A percentile compares a stretch with the other conserved stretches of the same genome.
Conservation (phyloP, 192 early-diverging fungal genomes). For the Backusella circina region DNA sequence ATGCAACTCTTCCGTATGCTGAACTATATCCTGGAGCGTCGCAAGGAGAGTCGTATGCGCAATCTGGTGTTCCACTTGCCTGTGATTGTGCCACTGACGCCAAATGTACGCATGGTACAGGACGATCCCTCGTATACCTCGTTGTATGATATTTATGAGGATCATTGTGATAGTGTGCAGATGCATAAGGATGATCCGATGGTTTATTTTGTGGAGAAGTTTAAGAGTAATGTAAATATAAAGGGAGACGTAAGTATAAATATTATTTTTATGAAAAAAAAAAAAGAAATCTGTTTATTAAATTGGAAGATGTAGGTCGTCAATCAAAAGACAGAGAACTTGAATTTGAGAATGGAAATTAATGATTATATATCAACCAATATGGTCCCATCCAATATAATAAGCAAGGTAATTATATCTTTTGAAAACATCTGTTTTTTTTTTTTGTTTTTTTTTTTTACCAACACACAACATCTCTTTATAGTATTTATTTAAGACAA, state of each 20-base stretch:
- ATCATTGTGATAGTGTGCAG: constrained; percentile 69
- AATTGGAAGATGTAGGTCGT: constrained; percentile 3
- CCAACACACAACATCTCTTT: neutral
- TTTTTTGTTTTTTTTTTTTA: neutral
- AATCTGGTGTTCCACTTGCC: constrained; percentile 85
- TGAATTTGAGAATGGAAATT: constrained; percentile 81
- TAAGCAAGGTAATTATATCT: constrained; percentile 76
- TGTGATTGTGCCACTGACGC: constrained; percentile 88
- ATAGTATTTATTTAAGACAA: constrained; percentile 68
- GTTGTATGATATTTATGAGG: constrained; percentile 94
- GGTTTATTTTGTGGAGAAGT: constrained; percentile 74
- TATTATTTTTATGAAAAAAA: neutral
- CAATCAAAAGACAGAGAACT: constrained; percentile 58
- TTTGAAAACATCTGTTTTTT: no score
- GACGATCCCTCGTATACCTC: constrained; percentile 88
- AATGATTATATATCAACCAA: constrained; percentile 82
- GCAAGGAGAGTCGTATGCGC: constrained; percentile 77
- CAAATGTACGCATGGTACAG: constrained; percentile 88
- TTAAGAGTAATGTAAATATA: constrained; percentile 61
- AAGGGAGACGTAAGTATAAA: constrained; percentile 55
- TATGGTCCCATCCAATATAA: constrained; percentile 83
- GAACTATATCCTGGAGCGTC: constrained; percentile 79
- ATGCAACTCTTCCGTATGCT: constrained; percentile 93
- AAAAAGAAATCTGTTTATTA: neutral
- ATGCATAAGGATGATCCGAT: constrained; percentile 88